Conservation (phyloP, 2,329 filamentous ascomycete genomes). For the Aspergillus arachidicola region DNA sequence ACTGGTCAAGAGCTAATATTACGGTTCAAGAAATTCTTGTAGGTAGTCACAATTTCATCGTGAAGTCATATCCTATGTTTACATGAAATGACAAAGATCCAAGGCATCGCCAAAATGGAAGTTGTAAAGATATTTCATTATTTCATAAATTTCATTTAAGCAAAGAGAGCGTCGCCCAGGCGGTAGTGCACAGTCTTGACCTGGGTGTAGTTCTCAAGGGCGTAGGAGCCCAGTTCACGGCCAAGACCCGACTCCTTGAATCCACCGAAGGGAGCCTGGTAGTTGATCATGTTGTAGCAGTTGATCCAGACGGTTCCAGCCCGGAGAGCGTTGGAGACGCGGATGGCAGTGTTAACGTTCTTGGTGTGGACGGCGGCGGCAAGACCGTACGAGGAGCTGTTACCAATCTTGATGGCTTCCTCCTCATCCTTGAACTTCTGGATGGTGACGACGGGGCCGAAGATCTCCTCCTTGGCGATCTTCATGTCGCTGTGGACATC, state of each 20-base stretch:
- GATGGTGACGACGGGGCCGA: slow-evolving; percentile 76
- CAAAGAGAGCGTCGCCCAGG: slow-evolving; percentile 49
- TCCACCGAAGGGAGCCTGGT: slow-evolving; percentile 49
- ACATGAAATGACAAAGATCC: background rate
- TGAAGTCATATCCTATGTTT: background rate
- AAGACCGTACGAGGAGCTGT: slow-evolving; percentile 73
- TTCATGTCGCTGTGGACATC: slow-evolving; percentile 71
- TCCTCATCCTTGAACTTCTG: slow-evolving; percentile 74
- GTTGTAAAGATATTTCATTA: slow-evolving; percentile 7
- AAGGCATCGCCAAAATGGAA: background rate
- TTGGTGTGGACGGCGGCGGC: slow-evolving; percentile 76
- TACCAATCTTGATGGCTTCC: slow-evolving; percentile 69
- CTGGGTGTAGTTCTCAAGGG: slow-evolving; percentile 53
- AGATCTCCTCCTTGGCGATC: slow-evolving; percentile 78
- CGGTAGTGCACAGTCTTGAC: slow-evolving; percentile 49
- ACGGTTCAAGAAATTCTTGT: background rate
- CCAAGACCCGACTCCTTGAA: slow-evolving; percentile 49
- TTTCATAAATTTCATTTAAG: slow-evolving; percentile 30
- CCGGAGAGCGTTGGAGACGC: slow-evolving; percentile 69
- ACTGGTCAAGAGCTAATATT: background rate
- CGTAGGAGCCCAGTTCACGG: slow-evolving; percentile 52
- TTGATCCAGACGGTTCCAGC: slow-evolving; percentile 72
- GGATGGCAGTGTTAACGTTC: slow-evolving; percentile 77
- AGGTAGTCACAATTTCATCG: background rate
- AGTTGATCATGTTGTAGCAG: slow-evolving; percentile 68